A percentile compares a stretch with the other conserved stretches of the same genome.
phyloP scores from a whole-genome alignment of 2,329 filamentous ascomycete species.

The Balansia obtecta region DNA sequence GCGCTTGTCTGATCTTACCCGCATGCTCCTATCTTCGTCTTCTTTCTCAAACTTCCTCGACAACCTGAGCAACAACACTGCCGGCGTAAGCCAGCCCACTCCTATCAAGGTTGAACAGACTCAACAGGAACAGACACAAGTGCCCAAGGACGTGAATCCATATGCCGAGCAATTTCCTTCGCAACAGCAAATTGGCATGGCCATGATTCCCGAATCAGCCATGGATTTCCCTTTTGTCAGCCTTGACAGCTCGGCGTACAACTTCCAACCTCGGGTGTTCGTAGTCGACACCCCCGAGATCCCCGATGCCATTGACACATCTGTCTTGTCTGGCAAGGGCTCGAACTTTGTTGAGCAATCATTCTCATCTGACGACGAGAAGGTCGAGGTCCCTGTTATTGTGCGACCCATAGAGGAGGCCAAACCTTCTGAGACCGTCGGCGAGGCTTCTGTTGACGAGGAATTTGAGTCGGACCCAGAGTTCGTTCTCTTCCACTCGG shows the following conservation, averaged over 20 bases:
- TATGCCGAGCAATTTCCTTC: conserved; percentile 42
- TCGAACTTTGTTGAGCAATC: conserved; percentile 38
- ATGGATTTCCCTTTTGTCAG: conserved; percentile 64
- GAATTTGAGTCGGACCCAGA: conserved; percentile 51
- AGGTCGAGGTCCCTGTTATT: conserved; percentile 43
- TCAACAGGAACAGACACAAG: conserved; percentile 32
- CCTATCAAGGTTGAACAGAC: conserved; percentile 25
- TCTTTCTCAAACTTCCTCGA: conserved; percentile 75
- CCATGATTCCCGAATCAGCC: conserved; percentile 68
- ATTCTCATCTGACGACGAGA: conserved; percentile 35
- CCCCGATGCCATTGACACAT: conserved; percentile 45
- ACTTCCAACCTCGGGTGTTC: conserved; percentile 60
- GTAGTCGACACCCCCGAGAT: conserved; percentile 61
- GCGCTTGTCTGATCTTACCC: conserved; percentile 64
- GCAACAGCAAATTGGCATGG: conserved; percentile 63
- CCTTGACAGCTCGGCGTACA: conserved; percentile 42
- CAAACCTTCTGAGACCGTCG: conserved; percentile 15
- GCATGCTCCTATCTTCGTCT: conserved; percentile 67
- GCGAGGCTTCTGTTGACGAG: conserved; percentile 27
- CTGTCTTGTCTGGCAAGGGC: conserved; percentile 59
- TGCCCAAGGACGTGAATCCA: conserved; percentile 55
- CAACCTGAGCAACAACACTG: conserved; percentile 50
- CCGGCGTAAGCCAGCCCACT: conserved; percentile 26
- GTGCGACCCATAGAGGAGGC: conserved; percentile 31
- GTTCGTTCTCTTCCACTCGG: conserved; percentile 47